A percentile compares a stretch with the other conserved stretches of the same genome.
Evolutionary conservation across 2,329 filamentous ascomycete genomes (phyloP).

Genomic region (Ascocoryne sarcoides): DNA sequence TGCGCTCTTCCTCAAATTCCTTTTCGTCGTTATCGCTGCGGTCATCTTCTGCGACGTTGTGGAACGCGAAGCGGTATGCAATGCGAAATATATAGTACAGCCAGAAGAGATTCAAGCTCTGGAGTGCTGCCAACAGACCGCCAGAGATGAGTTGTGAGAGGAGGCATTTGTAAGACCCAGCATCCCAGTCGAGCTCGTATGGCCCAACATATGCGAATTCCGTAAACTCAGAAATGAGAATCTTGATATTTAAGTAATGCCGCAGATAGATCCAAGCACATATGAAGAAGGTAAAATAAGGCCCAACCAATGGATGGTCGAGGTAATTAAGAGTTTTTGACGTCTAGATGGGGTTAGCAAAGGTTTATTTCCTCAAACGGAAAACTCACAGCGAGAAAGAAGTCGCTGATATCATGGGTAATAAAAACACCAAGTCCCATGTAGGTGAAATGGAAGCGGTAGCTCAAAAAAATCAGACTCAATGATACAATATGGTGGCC

Average conservation of each 20-base stretch:
- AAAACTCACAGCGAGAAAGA: slow-evolving; percentile 76
- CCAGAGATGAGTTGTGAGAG: slow-evolving; percentile 61
- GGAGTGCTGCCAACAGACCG: slow-evolving; percentile 54
- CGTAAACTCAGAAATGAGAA: slow-evolving; percentile 67
- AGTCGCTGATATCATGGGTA: slow-evolving; percentile 89
- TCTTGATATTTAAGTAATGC: slow-evolving; percentile 73
- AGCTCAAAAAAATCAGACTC: slow-evolving; percentile 74
- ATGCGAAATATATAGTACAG: slow-evolving; percentile 70
- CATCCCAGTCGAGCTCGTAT: slow-evolving; percentile 68
- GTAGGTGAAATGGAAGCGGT: slow-evolving; percentile 94
- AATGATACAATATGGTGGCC: slow-evolving; percentile 87
- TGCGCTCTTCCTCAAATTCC: slow-evolving; percentile 18
- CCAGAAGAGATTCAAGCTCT: slow-evolving; percentile 76
- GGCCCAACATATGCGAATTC: slow-evolving; percentile 68
- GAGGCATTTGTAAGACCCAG: slow-evolving; percentile 68
- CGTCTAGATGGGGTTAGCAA: slow-evolving; percentile 43
- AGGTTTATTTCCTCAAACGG: neutral
- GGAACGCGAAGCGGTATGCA: slow-evolving; percentile 59
- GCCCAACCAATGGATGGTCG: slow-evolving; percentile 66
- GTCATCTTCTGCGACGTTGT: slow-evolving; percentile 57
- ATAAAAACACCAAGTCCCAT: slow-evolving; percentile 91
- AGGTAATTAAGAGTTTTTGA: slow-evolving; percentile 91
- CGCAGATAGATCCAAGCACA: slow-evolving; percentile 81
- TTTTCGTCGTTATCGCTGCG: slow-evolving; percentile 60
- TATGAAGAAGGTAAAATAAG: slow-evolving; percentile 80